Base-by-base conservation (phyloP, 1,284 basidiomycete species). In the Amylostereum areolatum region DNA sequence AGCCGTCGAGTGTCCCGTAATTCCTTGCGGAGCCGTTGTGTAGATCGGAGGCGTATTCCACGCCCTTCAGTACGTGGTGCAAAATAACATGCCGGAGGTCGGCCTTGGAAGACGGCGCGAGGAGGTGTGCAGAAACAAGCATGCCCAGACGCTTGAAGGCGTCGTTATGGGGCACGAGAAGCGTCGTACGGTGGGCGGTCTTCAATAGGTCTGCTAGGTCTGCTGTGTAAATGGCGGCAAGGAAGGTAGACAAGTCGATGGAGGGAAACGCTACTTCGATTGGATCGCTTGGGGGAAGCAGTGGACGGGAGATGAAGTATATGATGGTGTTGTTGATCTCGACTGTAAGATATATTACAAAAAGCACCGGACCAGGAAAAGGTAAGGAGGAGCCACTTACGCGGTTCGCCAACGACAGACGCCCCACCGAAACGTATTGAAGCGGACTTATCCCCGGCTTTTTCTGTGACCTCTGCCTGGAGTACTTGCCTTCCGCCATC, bases 211-310 rank as follows among this genome's bases (percentile, higher is more conserved):
- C 80, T 6, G 89, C 88, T 34, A 96, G 76, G 9, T 81, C 80
- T 2, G 90, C 86, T 2, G 94, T 90, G 62, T 92, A 93, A 12
- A 94, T 74, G 3, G 92, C 87, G 0, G 93, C 92, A 37, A 98
- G 80, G 69, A 95, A 99, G 1, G 86, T 84, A 0, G 94, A 96
- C 24, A 93, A 76, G 35, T 92, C 83, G 3, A 97, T 75, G 46
- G 80, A 78, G 0, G 93, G 89, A 8, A 97, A 74, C 3, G 92
- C 87, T 2, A 90, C 88, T 61, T 89, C 81, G 34, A 98, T 71
- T 11, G 87, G 79, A 62, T 95, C 89, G 0, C 77, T 71, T 0
- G 97, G 97, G 11, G 92, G 90, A 5, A 81, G 73, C 25, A 98
- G 73, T 0, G 94, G 83, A 32, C 85, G 80, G 0, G 92, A 89